These are phyloP conservation scores for Linnemannia exigua DNA, from an alignment of 192 early-diverging fungal species.

Conservation along the genomic window DNA sequence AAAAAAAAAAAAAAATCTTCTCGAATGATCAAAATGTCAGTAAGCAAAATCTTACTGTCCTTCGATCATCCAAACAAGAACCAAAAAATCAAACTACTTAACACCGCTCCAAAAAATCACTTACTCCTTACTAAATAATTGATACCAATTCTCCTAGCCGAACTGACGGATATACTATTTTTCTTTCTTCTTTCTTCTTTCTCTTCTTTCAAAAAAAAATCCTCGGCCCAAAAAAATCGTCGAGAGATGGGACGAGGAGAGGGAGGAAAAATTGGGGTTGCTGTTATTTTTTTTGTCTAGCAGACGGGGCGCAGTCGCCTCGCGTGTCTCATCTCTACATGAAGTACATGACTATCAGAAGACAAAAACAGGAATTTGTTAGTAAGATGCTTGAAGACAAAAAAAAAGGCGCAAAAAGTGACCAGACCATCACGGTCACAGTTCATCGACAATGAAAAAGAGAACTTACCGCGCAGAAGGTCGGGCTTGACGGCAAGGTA, in stretches of 20 bases:
- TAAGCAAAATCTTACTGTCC: neutral
- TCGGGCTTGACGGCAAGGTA: conserved; percentile 54
- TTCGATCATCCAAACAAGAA: neutral
- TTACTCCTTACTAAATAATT: too few species aligned
- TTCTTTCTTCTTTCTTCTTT: neutral
- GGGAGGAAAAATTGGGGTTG: too few species aligned
- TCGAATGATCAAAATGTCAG: neutral
- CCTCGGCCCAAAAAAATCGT: too few species aligned
- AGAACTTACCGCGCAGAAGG: conserved; percentile 18
- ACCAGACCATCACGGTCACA: neutral
- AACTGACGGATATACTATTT: neutral
- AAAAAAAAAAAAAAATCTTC: neutral
- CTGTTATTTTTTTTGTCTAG: conserved; percentile 11
- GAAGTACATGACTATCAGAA: conserved; percentile 40
- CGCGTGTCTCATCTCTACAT: conserved; percentile 14
- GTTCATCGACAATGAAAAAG: neutral
- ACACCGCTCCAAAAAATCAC: neutral
- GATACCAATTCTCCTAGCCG: neutral
- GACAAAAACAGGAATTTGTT: neutral
- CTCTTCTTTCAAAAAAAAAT: too few species aligned
- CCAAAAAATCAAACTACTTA: neutral
- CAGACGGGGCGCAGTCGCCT: neutral
- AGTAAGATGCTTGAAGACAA: neutral
- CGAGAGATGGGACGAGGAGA: too few species aligned
- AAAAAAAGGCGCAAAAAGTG: neutral